These are phyloP conservation scores for Beverwykella pulmonaria DNA, from an alignment of 495 filamentous ascomycete genomes.

Conservation along the genomic window DNA sequence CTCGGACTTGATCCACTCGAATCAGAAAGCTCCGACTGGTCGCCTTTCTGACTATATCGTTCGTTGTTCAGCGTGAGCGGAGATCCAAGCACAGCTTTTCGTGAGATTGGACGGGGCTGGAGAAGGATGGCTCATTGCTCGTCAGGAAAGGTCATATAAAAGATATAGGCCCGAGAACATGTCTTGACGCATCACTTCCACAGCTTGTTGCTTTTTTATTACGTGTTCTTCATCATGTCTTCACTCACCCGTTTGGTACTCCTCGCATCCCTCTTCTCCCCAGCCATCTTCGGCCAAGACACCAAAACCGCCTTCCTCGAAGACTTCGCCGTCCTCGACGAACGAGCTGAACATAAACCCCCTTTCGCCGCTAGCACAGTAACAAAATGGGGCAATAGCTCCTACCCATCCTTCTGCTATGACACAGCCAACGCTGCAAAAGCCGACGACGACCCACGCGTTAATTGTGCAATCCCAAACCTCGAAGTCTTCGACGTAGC, in stretches of 20 bases:
- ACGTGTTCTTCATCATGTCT: neutral
- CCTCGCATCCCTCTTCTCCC: neutral
- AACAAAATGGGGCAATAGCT: neutral
- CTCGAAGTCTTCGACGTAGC: conserved; percentile 5
- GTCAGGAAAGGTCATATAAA: no score
- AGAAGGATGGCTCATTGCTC: no score
- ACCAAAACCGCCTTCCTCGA: neutral
- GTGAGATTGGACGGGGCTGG: no score
- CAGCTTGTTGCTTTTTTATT: no score
- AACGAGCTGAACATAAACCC: neutral
- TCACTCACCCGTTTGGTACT: neutral
- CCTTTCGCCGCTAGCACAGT: neutral
- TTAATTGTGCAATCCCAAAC: neutral
- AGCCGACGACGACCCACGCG: neutral
- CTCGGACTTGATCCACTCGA: no score
- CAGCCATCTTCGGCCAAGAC: neutral
- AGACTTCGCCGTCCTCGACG: neutral
- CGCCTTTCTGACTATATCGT: no score
- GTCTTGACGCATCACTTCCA: neutral
- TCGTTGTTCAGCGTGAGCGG: no score
- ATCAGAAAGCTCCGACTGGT: no score
- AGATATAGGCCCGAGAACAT: no score
- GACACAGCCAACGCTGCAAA: neutral
- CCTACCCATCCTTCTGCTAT: neutral
- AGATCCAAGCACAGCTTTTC: no score